These are phyloP conservation scores for Rhodotorula graminis DNA, from an alignment of 768 basidiomycete species.

Conservation along the genomic window DNA sequence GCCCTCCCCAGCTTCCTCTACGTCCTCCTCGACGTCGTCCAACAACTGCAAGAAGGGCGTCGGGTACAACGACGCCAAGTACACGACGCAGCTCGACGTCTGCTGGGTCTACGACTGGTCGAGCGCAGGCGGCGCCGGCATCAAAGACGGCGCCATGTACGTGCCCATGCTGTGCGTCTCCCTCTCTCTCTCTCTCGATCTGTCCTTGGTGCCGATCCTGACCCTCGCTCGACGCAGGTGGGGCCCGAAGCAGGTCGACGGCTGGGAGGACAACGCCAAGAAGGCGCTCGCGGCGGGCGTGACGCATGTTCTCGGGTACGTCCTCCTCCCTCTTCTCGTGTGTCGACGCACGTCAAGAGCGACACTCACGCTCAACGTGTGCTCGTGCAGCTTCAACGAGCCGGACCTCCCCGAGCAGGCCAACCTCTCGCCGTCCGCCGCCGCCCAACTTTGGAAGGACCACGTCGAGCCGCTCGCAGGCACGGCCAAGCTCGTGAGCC, in stretches of 20 bases:
- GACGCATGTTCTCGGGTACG: constrained; percentile 19
- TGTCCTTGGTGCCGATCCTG: too few relatives aligned
- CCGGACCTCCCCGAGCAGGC: constrained; percentile 21
- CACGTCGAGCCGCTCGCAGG: constrained; percentile 12
- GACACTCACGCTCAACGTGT: too few relatives aligned
- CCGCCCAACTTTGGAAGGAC: constrained; percentile 5
- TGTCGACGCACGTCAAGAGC: too few relatives aligned
- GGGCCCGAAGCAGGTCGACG: constrained; percentile 7
- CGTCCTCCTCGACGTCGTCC: not conserved
- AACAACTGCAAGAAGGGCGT: constrained; percentile 13
- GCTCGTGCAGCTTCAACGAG: constrained; percentile 16
- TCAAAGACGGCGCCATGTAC: constrained; percentile 17
- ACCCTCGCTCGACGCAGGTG: not conserved
- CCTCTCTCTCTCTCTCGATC: not conserved
- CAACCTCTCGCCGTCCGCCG: constrained; percentile 1
- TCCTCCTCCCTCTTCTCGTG: not conserved
- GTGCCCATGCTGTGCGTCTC: constrained; percentile 22
- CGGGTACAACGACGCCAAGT: constrained; percentile 14
- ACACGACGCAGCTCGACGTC: not conserved
- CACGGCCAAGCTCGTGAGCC: constrained; percentile 19
- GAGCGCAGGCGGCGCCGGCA: not conserved
- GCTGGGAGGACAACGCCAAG: constrained; percentile 7
- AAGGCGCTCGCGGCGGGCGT: constrained; percentile 9
- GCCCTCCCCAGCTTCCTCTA: not conserved
- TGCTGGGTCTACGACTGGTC: constrained; percentile 23